Base-by-base conservation (phyloP, 2,329 filamentous ascomycete species). In the Conoideocrella luteorostrata region DNA sequence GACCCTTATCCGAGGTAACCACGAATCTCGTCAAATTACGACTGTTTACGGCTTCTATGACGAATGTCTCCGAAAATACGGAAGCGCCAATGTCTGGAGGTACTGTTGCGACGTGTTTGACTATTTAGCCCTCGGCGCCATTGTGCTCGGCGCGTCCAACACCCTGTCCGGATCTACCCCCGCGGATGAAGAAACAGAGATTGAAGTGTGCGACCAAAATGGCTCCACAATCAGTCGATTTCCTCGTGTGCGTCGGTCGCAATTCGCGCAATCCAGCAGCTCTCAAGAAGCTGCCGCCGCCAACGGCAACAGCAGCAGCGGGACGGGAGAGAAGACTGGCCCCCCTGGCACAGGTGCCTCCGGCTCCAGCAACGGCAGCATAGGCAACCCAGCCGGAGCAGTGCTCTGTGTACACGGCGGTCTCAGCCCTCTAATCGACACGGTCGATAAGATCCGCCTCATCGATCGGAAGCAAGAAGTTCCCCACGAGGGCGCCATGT, bases 11-110 rank as follows among this genome's bases (percentile, higher is more conserved):
- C 80, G 91, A 51, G 91, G 91, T 51, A 95, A 95, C 63, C 89
- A 95, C 71, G 91, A 97, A 67, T 96, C 90, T 35, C 82, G 91
- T 47, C 91, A 97, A 65, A 97, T 97, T 52, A 97, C 91, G 18
- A 95, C 88, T 5, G 91, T 97, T 12, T 97, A 97, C 63, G 91
- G 91, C 50, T 97, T 97, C 70, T 97, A 97, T 70, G 91, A 97
- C 60, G 91, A 97, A 69, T 97, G 91, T 59, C 74, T 96, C 50
- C 78, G 91, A 43, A 97, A 97, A 68, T 97, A 97, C 59, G 91
- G 91, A 48, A 95, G 86, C 60, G 90, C 91, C 29, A 97, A 96
- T 56, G 91, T 97, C 1, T 97, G 91, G 91, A 78, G 88, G 43
- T 91, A 96, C 61, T 98, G 90, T 70, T 96, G 90, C 67, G 93